Evolutionary conservation across 2,329 filamentous ascomycete species (phyloP), one percentile per base, ranked within the genome.

Genomic region (Trichophyton rubrum): DNA sequence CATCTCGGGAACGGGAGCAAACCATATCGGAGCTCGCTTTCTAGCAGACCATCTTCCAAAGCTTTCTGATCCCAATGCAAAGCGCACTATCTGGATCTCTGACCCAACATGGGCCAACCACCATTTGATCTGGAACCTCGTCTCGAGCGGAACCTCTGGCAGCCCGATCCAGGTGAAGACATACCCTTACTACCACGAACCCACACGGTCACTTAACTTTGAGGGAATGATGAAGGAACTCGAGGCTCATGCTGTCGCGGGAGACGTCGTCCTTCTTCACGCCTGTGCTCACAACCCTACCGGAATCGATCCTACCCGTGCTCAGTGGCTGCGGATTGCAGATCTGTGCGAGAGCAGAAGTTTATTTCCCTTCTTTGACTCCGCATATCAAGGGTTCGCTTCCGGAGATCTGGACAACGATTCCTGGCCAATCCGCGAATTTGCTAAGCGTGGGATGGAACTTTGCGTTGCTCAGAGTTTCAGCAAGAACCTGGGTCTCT

Each of bases 281-380:
- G 89, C 90, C 62, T 99, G 93, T 72, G 93, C 93, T 20, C 93
- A 97, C 80, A 99, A 99, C 78, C 93, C 93, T 35, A 99, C 93
- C 1, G 93, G 93, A 62, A 89, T 96, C 64, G 93, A 99, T 75
- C 90, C 90, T 9, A 95, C 88, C 56, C 81, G 87, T 67, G 89
- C 91, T 61, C 92, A 99, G 77, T 99, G 93, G 93, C 88, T 86
- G 73, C 83, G 91, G 76, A 84, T 97, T 62, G 90, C 90, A 58
- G 77, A 81, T 51, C 73, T 96, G 49, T 86, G 96, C 72, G 83
- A 84, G 70, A 75, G 83, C 70, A 93, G 89, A 80, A 85, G 84
- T 66, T 89, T 95, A 74, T 95, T 97, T 77, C 92, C 92, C 67
- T 96, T 97, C 83, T 97, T 99, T 76, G 93, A 99, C 79, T 90